These are phyloP conservation scores for Candida hispaniensis DNA, from an alignment of 805 yeast species.

Conservation along the genomic window DNA sequence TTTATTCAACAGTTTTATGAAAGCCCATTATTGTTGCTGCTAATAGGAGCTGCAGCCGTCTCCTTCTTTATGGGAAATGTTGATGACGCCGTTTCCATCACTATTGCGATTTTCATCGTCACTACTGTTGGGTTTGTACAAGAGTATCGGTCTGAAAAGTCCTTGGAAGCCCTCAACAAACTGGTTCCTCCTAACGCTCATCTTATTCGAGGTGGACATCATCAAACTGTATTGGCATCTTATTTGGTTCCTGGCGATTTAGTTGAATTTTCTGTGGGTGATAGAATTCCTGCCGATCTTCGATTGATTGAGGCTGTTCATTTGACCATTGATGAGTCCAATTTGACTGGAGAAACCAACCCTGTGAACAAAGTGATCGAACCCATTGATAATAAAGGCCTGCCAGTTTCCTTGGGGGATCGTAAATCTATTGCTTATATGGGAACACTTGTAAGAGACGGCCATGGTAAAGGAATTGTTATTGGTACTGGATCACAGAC, in stretches of 20 bases:
- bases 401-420: constrained; percentile 44
- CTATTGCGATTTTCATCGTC: constrained; percentile 84
- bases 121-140: constrained; percentile 96
- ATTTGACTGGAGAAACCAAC: constrained; percentile 87
- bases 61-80: constrained; percentile 90
- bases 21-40: constrained; percentile 79
- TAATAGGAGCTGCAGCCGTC: constrained; percentile 81
- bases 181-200: constrained; percentile 97
- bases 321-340: constrained; percentile 81
- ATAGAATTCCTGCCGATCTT: constrained; percentile 91
- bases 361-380: constrained; percentile 64
- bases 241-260: constrained; percentile 92
- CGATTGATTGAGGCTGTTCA: constrained; percentile 71
- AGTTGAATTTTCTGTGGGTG: constrained; percentile 84
- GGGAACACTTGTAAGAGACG: constrained; percentile 97
- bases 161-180: constrained; percentile 82
- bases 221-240: constrained; percentile 75
- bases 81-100: constrained; percentile 90
- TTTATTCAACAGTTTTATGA: constrained; percentile 74
- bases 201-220: constrained; percentile 68
- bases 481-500: constrained; percentile 83
- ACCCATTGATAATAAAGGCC: constrained; percentile 23
- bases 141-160: constrained; percentile 91
- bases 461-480: constrained; percentile 89
- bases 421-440: constrained; percentile 78